Conservation (phyloP, 306 rosid species). For the Quercus ilex region DNA sequence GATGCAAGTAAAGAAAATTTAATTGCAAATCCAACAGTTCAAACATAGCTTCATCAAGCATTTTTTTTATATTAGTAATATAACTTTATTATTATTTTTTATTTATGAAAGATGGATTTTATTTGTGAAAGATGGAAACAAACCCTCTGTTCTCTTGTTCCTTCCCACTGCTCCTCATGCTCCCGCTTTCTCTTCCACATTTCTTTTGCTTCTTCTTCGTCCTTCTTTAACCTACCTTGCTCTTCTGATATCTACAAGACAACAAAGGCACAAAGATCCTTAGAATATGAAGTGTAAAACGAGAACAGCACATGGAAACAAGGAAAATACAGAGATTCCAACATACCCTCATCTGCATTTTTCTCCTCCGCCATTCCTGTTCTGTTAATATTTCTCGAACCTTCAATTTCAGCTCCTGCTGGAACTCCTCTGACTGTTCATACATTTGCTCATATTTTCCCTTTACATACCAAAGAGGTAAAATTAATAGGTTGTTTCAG, state of each 20-base stretch:
- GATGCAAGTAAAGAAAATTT: neutral
- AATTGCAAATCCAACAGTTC: neutral
- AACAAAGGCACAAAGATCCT: constrained; percentile 21
- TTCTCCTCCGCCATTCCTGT: constrained; percentile 98
- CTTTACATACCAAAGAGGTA: constrained; percentile 33
- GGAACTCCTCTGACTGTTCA: constrained; percentile 80
- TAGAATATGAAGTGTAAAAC: constrained; percentile 12
- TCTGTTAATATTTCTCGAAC: constrained; percentile 94
- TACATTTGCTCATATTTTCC: constrained; percentile 89
- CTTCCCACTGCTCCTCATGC: constrained; percentile 99
- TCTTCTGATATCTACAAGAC: constrained; percentile 86
- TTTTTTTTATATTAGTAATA: too few species aligned
- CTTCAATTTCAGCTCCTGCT: constrained; percentile 81
- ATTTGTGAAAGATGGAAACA: constrained; percentile 30
- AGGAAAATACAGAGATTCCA: neutral
- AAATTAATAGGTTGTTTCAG: constrained; percentile 8
- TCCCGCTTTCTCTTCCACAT: constrained; percentile 99
- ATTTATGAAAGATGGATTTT: neutral
- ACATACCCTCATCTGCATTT: constrained; percentile 98
- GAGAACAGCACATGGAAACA: neutral
- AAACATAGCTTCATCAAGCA: neutral
- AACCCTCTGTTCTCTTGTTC: constrained; percentile 95
- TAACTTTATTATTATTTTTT: too few species aligned
- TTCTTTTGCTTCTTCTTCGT: constrained; percentile 93
- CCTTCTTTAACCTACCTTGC: constrained; percentile 96